A percentile compares a stretch with the other conserved stretches of the same genome.
phyloP scores from a whole-genome alignment of 371 early-diverging fungal species.

The Mucor velutinosus region DNA sequence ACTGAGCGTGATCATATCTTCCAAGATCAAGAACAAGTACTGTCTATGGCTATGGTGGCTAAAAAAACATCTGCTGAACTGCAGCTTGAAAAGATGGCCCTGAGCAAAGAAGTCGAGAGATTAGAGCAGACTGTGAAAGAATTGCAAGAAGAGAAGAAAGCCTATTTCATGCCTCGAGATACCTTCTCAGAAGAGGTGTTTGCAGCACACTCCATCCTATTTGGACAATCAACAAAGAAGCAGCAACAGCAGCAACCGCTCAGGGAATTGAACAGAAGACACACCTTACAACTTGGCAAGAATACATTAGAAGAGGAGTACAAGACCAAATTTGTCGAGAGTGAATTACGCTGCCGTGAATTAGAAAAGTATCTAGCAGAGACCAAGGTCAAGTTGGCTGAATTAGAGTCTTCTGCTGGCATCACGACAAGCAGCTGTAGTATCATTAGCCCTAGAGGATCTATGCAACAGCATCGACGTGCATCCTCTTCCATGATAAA shows the following conservation, averaged over 20 bases:
- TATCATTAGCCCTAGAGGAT: slow-evolving; percentile 17
- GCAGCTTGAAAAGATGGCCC: slow-evolving; percentile 37
- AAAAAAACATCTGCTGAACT: slow-evolving; percentile 45
- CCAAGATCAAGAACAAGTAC: slow-evolving; percentile 39
- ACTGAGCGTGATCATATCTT: slow-evolving; percentile 38
- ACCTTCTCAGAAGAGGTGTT: slow-evolving; percentile 53
- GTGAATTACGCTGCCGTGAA: slow-evolving; percentile 51
- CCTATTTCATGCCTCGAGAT: slow-evolving; percentile 42
- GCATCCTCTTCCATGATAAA: slow-evolving; percentile 12
- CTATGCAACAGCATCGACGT: slow-evolving; percentile 21
- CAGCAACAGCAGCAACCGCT: not conserved
- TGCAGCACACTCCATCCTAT: slow-evolving; percentile 42
- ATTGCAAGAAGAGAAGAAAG: slow-evolving; percentile 44
- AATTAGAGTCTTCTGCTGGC: slow-evolving; percentile 33
- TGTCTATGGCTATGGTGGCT: slow-evolving; percentile 40
- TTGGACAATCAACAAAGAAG: slow-evolving; percentile 16
- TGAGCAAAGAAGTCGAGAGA: slow-evolving; percentile 38
- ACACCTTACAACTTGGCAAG: slow-evolving; percentile 23
- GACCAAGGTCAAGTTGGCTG: slow-evolving; percentile 48
- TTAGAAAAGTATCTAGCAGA: slow-evolving; percentile 54
- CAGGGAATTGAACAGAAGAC: slow-evolving; percentile 13
- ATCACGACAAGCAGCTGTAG: not conserved
- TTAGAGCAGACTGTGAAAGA: slow-evolving; percentile 26
- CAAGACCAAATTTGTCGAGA: slow-evolving; percentile 42
- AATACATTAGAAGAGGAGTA: slow-evolving; percentile 23